These are phyloP conservation scores for Trichoderma koningiopsis DNA, from an alignment of 2,329 filamentous ascomycete species.

Conservation along the genomic window DNA sequence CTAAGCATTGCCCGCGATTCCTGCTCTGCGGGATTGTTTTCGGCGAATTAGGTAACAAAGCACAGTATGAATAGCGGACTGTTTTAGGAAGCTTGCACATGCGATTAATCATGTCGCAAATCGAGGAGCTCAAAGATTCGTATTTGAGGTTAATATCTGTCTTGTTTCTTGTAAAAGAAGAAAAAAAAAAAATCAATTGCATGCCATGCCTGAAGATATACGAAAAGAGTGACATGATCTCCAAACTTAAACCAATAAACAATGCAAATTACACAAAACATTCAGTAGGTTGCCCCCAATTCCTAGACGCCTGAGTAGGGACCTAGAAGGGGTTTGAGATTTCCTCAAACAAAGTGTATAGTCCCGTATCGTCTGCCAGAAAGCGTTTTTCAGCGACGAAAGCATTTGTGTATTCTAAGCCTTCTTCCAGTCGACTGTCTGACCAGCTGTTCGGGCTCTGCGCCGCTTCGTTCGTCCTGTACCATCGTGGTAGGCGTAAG, in stretches of 20 bases:
- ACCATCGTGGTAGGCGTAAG: not conserved
- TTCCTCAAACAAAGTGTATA: not conserved
- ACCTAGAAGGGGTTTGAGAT: not conserved
- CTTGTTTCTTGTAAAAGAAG: not conserved
- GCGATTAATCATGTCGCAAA: not conserved
- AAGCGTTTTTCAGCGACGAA: not conserved
- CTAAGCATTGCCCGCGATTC: not conserved
- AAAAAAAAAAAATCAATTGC: not conserved
- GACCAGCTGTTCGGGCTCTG: not conserved
- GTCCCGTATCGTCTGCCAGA: not conserved
- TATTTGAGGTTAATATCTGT: not conserved
- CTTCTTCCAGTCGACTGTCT: constrained; percentile 9
- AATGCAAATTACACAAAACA: not conserved
- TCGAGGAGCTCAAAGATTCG: not conserved
- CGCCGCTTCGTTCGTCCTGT: not conserved
- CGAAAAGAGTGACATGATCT: not conserved
- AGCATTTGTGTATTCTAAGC: not conserved
- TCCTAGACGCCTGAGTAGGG: not conserved
- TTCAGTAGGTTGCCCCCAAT: not conserved
- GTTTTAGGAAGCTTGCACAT: not conserved
- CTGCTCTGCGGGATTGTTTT: not conserved
- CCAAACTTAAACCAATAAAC: not conserved
- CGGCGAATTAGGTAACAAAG: not conserved
- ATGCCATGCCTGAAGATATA: not conserved
- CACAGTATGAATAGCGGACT: constrained; percentile 7